phyloP scores from a whole-genome alignment of 495 filamentous ascomycete genomes.

The Margaritispora aquatica region DNA sequence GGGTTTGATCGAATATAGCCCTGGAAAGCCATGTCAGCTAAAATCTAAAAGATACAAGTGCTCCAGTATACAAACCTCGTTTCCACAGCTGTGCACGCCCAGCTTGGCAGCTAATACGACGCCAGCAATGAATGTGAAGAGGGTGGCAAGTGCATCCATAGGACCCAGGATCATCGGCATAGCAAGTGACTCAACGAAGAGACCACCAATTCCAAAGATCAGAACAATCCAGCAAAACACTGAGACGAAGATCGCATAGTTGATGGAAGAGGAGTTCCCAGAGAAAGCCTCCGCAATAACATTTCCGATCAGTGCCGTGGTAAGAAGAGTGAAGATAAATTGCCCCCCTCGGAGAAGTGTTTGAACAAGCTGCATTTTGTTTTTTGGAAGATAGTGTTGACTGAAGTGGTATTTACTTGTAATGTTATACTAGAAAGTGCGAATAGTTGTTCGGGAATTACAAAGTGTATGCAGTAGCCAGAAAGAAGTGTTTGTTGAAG shows the following conservation, averaged over 20 bases:
- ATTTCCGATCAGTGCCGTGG: slow-evolving; percentile 62
- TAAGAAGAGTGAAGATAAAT: slow-evolving; percentile 62
- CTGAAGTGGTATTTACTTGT: slow-evolving; percentile 1
- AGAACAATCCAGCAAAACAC: slow-evolving; percentile 62
- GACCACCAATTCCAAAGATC: slow-evolving; percentile 50
- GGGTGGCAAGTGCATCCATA: slow-evolving; percentile 51
- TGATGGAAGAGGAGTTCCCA: slow-evolving; percentile 53
- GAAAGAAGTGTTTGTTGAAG: background rate
- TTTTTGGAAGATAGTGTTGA: slow-evolving; percentile 17
- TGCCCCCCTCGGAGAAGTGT: slow-evolving; percentile 25
- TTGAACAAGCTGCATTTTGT: slow-evolving; percentile 5
- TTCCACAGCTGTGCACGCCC: slow-evolving; percentile 53
- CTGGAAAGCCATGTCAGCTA: slow-evolving; percentile 26
- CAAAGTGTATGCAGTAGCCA: background rate
- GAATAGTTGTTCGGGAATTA: background rate
- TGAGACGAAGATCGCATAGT: slow-evolving; percentile 60
- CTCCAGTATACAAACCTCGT: slow-evolving; percentile 37
- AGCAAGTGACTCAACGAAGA: slow-evolving; percentile 40
- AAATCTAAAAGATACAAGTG: background rate
- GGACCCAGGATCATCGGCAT: slow-evolving; percentile 47
- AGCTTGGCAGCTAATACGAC: slow-evolving; percentile 60
- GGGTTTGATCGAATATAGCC: slow-evolving; percentile 48
- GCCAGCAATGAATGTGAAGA: slow-evolving; percentile 61
- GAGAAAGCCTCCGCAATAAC: slow-evolving; percentile 51
- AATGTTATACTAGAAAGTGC: background rate